Conservation (phyloP, 2,329 filamentous ascomycete species). For the Aspergillus sp. region DNA sequence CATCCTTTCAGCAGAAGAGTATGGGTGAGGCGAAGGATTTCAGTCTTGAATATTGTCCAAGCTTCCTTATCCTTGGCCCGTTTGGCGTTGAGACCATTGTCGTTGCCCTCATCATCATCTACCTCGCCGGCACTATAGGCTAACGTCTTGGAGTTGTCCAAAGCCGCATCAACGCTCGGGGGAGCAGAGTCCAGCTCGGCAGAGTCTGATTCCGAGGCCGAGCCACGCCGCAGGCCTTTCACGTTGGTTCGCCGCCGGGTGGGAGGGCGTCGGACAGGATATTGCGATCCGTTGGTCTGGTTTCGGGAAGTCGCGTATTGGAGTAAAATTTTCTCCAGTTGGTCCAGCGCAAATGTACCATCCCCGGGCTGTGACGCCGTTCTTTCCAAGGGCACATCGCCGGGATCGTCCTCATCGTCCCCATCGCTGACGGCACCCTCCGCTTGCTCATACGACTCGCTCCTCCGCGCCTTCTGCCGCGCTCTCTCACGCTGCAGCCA, state of each 20-base stretch:
- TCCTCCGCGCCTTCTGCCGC: constrained; percentile 59
- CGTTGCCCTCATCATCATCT: constrained; percentile 40
- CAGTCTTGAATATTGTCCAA: constrained; percentile 86
- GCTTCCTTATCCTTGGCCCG: constrained; percentile 68
- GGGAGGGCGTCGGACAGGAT: constrained; percentile 19
- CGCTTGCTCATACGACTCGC: constrained; percentile 41
- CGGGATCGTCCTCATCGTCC: constrained; percentile 22
- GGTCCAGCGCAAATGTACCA: constrained; percentile 71
- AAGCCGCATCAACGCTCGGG: constrained; percentile 75
- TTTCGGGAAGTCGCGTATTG: constrained; percentile 37
- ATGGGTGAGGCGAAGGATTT: constrained; percentile 85
- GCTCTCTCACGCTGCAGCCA: constrained; percentile 81
- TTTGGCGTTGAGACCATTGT: constrained; percentile 44
- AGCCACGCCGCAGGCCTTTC: constrained; percentile 42
- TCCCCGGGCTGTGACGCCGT: constrained; percentile 61
- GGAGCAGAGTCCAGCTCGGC: constrained; percentile 78
- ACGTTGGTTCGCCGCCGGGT: constrained; percentile 33
- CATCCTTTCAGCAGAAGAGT: constrained; percentile 89
- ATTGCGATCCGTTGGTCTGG: constrained; percentile 18
- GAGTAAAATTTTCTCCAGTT: constrained; percentile 68
- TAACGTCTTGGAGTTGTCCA: constrained; percentile 89
- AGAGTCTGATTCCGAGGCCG: constrained; percentile 82
- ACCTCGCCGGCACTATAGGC: constrained; percentile 63
- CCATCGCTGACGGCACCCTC: constrained; percentile 38
- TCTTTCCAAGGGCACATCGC: constrained; percentile 28